Evolutionary conservation across 2,329 filamentous ascomycete genomes (phyloP).

Genomic region (Chrysosporium keratinophilum): DNA sequence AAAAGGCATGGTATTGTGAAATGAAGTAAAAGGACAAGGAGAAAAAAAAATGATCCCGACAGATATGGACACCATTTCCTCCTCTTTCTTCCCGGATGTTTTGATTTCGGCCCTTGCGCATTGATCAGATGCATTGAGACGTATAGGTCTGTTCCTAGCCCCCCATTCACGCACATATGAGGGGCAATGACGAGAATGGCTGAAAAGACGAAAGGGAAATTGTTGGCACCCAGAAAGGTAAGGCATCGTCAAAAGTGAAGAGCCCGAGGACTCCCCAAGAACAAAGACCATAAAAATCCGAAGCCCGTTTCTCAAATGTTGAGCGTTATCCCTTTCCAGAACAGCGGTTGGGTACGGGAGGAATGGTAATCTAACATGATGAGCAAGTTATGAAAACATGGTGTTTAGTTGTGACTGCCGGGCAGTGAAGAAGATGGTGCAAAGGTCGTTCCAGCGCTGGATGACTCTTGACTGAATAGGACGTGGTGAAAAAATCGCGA

Average conservation of each 20-base stretch:
- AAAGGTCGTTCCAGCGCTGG: background rate
- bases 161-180: background rate
- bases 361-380: background rate
- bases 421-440: conserved; percentile 5
- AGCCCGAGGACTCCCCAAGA: background rate
- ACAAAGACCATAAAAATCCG: background rate
- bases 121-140: background rate
- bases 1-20: background rate
- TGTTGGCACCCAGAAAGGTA: background rate
- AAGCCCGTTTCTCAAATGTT: background rate
- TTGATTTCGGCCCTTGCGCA: background rate
- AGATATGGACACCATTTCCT: conserved; percentile 1
- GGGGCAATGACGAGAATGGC: background rate
- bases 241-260: background rate
- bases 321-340: background rate
- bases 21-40: background rate
- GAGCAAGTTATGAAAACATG: background rate
- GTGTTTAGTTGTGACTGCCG: background rate
- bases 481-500: background rate
- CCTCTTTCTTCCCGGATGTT: background rate
- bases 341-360: background rate
- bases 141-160: background rate
- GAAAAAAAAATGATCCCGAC: background rate
- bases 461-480: background rate
- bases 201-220: background rate